A percentile compares a stretch with the other conserved stretches of the same genome.
These are phyloP conservation scores for Zygosaccharomyces sapae DNA, from an alignment of 1,139 yeast species.

Conservation along the genomic window DNA sequence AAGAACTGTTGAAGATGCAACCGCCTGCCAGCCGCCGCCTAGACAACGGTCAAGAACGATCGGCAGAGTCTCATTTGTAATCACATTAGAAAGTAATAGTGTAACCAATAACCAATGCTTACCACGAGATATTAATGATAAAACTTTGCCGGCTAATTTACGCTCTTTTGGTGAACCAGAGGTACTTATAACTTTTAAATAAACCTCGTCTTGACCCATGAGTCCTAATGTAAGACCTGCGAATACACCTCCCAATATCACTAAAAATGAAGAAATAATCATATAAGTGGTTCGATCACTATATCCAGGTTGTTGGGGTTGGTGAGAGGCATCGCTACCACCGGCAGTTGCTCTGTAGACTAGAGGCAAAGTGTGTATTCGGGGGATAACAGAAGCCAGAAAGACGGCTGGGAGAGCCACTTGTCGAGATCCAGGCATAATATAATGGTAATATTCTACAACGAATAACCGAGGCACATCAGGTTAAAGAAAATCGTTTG, in stretches of 20 bases:
- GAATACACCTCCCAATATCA: slow-evolving; percentile 88
- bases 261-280: slow-evolving; percentile 62
- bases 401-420: neutral
- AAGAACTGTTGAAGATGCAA: slow-evolving; percentile 83
- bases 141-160: slow-evolving; percentile 67
- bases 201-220: slow-evolving; percentile 98
- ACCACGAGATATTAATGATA: slow-evolving; percentile 69
- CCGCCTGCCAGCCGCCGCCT: slow-evolving; percentile 98
- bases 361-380: slow-evolving; percentile 5
- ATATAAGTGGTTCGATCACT: slow-evolving; percentile 27
- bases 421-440: slow-evolving; percentile 2
- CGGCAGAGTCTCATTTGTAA: slow-evolving; percentile 93
- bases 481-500: neutral
- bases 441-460: neutral
- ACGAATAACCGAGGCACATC: neutral
- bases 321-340: neutral
- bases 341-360: neutral
- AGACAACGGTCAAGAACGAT: slow-evolving; percentile 86
- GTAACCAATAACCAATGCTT: slow-evolving; percentile 99
- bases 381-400: slow-evolving; percentile 4
- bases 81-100: slow-evolving; percentile 75
- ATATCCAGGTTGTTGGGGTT: neutral
- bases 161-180: slow-evolving; percentile 57
- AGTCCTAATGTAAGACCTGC: slow-evolving; percentile 93
- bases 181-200: slow-evolving; percentile 58